These are phyloP conservation scores for Chaetomiaceae sp. DNA, from an alignment of 2,329 filamentous ascomycete species.

Conservation along the genomic window DNA sequence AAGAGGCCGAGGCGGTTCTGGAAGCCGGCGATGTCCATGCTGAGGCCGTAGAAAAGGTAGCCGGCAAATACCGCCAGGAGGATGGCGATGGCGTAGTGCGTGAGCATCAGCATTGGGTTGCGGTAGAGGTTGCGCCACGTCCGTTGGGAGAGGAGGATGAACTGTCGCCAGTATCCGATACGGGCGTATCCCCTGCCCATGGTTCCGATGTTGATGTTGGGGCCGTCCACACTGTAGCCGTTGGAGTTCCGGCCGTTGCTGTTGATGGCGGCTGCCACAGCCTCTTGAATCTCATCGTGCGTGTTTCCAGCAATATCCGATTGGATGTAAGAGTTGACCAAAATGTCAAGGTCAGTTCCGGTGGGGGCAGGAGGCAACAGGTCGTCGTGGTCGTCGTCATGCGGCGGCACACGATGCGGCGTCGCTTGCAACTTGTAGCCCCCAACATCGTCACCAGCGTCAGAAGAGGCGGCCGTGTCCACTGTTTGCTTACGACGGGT, in stretches of 20 bases:
- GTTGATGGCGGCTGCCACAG: slow-evolving; percentile 57
- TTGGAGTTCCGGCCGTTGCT: slow-evolving; percentile 63
- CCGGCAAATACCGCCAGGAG: slow-evolving; percentile 89
- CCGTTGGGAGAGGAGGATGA: slow-evolving; percentile 79
- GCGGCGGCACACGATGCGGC: slow-evolving; percentile 43
- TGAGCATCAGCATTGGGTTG: slow-evolving; percentile 97
- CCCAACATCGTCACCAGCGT: slow-evolving; percentile 48
- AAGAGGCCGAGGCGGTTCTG: slow-evolving; percentile 96
- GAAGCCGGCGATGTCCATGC: slow-evolving; percentile 94
- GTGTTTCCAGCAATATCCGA: slow-evolving; percentile 74
- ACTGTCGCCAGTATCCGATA: slow-evolving; percentile 74
- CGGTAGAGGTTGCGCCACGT: slow-evolving; percentile 98
- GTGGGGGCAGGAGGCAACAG: slow-evolving; percentile 54
- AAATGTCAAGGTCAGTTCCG: slow-evolving; percentile 73
- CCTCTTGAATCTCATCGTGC: slow-evolving; percentile 71
- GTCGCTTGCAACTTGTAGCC: slow-evolving; percentile 47
- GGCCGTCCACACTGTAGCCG: slow-evolving; percentile 41
- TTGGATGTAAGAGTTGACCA: slow-evolving; percentile 69
- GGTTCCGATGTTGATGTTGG: slow-evolving; percentile 49
- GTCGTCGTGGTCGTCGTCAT: slow-evolving; percentile 64
- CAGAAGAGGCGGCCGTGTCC: slow-evolving; percentile 59
- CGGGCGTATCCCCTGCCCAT: slow-evolving; percentile 78
- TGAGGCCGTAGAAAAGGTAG: slow-evolving; percentile 92
- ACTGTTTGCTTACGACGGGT: slow-evolving; percentile 68
- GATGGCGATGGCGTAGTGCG: slow-evolving; percentile 96